Conservation (phyloP, 2,329 filamentous ascomycete species). For the Aurifilum marmelostoma region DNA sequence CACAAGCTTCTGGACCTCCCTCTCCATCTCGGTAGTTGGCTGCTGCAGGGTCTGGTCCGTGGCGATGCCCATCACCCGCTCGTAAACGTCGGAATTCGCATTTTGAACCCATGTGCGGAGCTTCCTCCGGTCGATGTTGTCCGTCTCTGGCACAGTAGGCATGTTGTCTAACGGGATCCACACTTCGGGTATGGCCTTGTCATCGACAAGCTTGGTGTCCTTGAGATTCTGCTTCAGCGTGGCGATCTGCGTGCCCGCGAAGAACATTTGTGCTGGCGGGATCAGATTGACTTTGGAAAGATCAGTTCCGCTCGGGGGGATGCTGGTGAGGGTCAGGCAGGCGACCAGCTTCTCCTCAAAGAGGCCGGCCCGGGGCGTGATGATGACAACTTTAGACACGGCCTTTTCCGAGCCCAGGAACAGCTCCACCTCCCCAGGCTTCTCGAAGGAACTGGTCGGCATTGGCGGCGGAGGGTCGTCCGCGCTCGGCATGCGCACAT, state of each 20-base stretch:
- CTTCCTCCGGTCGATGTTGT: constrained; percentile 46
- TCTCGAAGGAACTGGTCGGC: constrained; percentile 22
- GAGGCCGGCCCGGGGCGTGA: constrained; percentile 53
- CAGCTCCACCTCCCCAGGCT: constrained; percentile 41
- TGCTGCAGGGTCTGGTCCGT: constrained; percentile 41
- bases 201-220: constrained; percentile 40
- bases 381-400: constrained; percentile 46
- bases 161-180: constrained; percentile 54
- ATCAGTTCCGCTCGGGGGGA: constrained; percentile 35
- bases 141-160: constrained; percentile 43
- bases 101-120: constrained; percentile 60
- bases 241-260: constrained; percentile 47
- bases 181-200: constrained; percentile 46
- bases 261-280: constrained; percentile 43
- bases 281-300: constrained; percentile 42
- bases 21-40: constrained; percentile 44
- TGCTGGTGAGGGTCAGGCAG: constrained; percentile 46
- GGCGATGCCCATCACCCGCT: constrained; percentile 49
- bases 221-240: constrained; percentile 43
- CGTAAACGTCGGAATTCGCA: constrained; percentile 50
- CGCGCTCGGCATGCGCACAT: constrained; percentile 33
- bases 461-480: constrained; percentile 20
- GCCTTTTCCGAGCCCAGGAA: constrained; percentile 45
- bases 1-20: constrained; percentile 43
- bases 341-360: constrained; percentile 55